A percentile compares a stretch with the other conserved stretches of the same genome.
These are phyloP conservation scores for Decorospora gaudefroyi DNA, from an alignment of 2,329 filamentous ascomycete genomes.

Conservation along the genomic window DNA sequence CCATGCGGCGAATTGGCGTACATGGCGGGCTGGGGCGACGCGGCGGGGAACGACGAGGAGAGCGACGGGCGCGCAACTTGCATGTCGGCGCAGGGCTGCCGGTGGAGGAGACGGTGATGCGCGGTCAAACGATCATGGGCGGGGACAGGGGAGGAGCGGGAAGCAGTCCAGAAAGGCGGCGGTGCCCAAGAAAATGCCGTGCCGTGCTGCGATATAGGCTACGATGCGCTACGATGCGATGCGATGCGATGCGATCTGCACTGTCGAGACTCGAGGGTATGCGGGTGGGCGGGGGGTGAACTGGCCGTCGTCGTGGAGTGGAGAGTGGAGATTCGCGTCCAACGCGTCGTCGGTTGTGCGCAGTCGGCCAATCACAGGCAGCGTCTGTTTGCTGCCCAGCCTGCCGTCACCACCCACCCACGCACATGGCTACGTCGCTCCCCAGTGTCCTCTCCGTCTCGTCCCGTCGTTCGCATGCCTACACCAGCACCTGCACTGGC, in stretches of 20 bases:
- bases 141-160: conserved; percentile 11
- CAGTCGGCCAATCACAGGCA: conserved; percentile 27
- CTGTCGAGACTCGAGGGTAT: conserved; percentile 2
- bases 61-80: conserved; percentile 43
- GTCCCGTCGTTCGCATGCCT: conserved; percentile 18
- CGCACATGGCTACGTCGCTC: too few relatives aligned
- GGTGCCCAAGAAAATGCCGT: too few relatives aligned
- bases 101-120: conserved; percentile 15
- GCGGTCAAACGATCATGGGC: conserved; percentile 27
- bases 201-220: too few relatives aligned
- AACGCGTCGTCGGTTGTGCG: conserved; percentile 26
- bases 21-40: conserved; percentile 40
- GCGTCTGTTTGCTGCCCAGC: conserved; percentile 6
- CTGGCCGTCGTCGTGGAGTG: conserved; percentile 21
- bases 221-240: too few relatives aligned
- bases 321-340: conserved; percentile 31
- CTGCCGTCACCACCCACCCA: conserved; percentile 1
- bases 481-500: conserved; percentile 17
- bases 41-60: conserved; percentile 36
- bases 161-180: conserved; percentile 1
- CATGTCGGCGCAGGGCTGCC: conserved; percentile 31
- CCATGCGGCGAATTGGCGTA: conserved; percentile 40
- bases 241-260: conserved; percentile 3
- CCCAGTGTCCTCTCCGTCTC: conserved; percentile 1
- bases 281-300: conserved; percentile 22